A percentile compares a stretch with the other conserved stretches of the same genome.
These are phyloP conservation scores for Vanrija sp. DNA, from an alignment of 1,284 basidiomycete species.

Conservation along the genomic window DNA sequence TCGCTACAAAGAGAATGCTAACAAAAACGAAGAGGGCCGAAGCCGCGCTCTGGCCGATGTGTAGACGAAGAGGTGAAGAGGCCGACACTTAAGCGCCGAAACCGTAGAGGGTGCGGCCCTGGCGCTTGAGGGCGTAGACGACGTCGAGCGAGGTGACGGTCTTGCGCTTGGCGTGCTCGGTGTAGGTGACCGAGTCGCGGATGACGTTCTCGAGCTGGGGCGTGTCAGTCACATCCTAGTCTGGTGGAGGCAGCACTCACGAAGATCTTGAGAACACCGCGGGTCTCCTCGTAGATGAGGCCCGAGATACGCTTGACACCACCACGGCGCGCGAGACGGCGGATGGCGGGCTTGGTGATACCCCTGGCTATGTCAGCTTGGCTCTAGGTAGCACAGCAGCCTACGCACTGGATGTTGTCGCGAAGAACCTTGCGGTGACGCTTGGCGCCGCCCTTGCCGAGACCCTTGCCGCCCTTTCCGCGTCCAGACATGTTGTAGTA, in stretches of 20 bases:
- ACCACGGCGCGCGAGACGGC: conserved; percentile 89
- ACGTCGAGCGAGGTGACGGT: conserved; percentile 74
- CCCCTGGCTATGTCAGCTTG: conserved; percentile 32
- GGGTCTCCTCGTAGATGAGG: conserved; percentile 89
- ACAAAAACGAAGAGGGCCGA: conserved; percentile 11
- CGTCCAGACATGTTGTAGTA: conserved; percentile 64
- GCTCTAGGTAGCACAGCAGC: too few relatives aligned
- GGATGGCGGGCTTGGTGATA: conserved; percentile 88
- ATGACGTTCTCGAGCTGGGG: conserved; percentile 59
- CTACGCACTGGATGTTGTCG: conserved; percentile 71
- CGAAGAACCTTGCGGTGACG: conserved; percentile 77
- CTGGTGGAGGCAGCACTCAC: conserved; percentile 13
- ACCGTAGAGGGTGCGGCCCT: conserved; percentile 82
- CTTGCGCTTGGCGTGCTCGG: conserved; percentile 90
- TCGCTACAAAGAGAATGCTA: conserved; percentile 10
- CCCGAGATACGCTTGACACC: conserved; percentile 94
- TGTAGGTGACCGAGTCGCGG: conserved; percentile 83
- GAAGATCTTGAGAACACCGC: conserved; percentile 76
- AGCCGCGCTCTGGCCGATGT: neutral
- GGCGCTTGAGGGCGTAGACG: conserved; percentile 89
- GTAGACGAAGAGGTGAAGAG: neutral
- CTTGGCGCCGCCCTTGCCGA: conserved; percentile 83
- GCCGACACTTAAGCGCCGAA: conserved; percentile 59
- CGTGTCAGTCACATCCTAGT: conserved; percentile 1
- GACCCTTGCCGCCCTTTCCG: conserved; percentile 73